Evolutionary conservation across 176 grass and related monocot species (phyloP).

Genomic region (Alopecurus myosuroides): DNA sequence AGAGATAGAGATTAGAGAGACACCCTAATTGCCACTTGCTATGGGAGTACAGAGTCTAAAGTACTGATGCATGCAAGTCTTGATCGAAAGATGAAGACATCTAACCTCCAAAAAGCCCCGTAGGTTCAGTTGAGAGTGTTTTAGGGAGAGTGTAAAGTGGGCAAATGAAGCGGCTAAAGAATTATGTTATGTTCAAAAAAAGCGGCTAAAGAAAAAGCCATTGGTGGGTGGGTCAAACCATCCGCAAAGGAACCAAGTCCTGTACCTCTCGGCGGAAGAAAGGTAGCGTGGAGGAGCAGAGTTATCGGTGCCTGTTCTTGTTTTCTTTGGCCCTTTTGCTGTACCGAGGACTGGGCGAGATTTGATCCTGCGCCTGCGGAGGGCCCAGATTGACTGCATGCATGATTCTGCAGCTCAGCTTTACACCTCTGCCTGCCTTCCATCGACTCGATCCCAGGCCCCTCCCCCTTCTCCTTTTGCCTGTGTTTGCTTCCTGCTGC

Average conservation of each 20-base stretch:
- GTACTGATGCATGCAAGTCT: not conserved
- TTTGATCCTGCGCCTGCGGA: not conserved
- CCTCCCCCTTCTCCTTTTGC: not conserved
- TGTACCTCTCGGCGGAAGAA: not conserved
- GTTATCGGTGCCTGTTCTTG: conserved; percentile 26
- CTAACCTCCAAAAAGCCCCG: not conserved
- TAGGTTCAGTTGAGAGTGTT: not conserved
- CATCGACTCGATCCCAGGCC: not conserved
- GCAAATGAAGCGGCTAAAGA: not conserved
- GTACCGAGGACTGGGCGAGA: conserved; percentile 22
- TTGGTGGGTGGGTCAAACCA: conserved; percentile 23
- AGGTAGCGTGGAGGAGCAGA: conserved; percentile 13
- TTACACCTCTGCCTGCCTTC: not conserved
- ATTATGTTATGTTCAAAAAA: too few relatives aligned
- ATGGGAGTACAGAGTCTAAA: not conserved
- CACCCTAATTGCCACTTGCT: not conserved
- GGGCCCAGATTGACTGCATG: conserved; percentile 17
- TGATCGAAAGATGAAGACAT: not conserved
- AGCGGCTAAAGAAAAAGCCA: not conserved
- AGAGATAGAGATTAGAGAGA: too few relatives aligned
- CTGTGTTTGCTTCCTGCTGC: not conserved
- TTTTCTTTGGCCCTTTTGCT: not conserved
- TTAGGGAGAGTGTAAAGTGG: not conserved
- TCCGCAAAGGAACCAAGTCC: not conserved
- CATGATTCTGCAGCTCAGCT: conserved; percentile 13